A percentile compares a stretch with the other conserved stretches of the same genome.
Conservation (phyloP, 2,329 filamentous ascomycete species). For the Furcasterigmium furcatum region DNA sequence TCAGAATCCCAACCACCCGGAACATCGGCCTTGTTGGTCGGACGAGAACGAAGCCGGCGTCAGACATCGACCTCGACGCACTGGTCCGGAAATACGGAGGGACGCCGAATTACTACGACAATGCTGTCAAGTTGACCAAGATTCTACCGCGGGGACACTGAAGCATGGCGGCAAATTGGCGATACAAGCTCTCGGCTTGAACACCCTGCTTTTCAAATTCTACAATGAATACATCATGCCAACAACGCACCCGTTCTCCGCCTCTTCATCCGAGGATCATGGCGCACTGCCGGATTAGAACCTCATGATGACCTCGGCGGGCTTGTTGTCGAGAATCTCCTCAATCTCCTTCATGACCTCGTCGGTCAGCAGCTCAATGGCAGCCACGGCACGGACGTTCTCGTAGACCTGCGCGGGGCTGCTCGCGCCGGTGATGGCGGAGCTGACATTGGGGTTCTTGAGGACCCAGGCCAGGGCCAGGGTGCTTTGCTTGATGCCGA, state of each 20-base stretch:
- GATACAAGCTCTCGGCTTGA: too few species aligned
- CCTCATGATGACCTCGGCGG: conserved; percentile 34
- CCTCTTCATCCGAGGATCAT: background rate
- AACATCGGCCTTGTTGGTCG: conserved; percentile 81
- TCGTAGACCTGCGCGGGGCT: conserved; percentile 57
- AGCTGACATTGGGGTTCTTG: conserved; percentile 58
- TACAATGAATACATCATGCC: background rate
- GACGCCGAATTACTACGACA: conserved; percentile 55
- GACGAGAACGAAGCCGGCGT: conserved; percentile 21
- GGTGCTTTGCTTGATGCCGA: conserved; percentile 55
- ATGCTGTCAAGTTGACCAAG: conserved; percentile 59
- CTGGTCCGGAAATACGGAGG: conserved; percentile 51
- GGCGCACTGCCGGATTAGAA: conserved; percentile 16
- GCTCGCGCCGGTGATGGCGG: conserved; percentile 59
- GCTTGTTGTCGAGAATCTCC: conserved; percentile 55
- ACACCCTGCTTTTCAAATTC: background rate
- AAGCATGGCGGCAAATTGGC: too few species aligned
- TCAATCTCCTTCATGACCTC: conserved; percentile 60
- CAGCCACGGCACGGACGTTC: conserved; percentile 50
- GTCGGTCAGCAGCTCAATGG: conserved; percentile 53
- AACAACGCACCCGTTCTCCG: background rate
- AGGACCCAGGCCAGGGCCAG: conserved; percentile 62
- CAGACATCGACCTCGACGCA: conserved; percentile 34
- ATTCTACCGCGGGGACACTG: conserved; percentile 34
- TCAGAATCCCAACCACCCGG: conserved; percentile 88